Evolutionary conservation across 164 flowering plant species (phyloP).

Genomic region (Tetracentron sinense): DNA sequence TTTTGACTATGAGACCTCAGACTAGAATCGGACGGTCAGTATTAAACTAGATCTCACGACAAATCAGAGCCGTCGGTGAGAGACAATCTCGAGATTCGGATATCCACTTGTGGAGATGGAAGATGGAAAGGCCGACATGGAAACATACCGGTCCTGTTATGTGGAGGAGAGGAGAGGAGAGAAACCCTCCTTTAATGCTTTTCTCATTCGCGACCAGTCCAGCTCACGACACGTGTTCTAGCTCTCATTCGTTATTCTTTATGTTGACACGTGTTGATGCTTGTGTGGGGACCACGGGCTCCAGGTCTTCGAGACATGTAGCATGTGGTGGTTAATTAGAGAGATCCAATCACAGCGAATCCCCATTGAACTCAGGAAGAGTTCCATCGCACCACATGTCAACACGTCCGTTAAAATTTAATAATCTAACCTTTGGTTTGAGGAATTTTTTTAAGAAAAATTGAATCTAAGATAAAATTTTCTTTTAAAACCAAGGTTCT

Average conservation of each 20-base stretch:
- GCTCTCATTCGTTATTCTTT: not conserved
- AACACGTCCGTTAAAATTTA: no score
- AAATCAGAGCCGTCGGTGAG: not conserved
- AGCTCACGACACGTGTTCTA: slow-evolving; percentile 7
- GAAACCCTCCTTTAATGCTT: slow-evolving; percentile 1
- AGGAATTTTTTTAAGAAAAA: no score
- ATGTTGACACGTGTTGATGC: not conserved
- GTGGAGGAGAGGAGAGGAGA: not conserved
- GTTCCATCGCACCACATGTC: no score
- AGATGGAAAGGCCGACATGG: not conserved
- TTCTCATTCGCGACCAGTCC: slow-evolving; percentile 10
- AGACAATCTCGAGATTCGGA: not conserved
- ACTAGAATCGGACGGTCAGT: not conserved
- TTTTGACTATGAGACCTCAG: not conserved
- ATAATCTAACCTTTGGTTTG: no score
- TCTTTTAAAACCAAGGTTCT: no score
- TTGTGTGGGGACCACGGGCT: not conserved
- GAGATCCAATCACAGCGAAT: no score
- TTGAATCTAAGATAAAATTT: no score
- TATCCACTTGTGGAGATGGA: not conserved
- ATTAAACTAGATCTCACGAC: not conserved
- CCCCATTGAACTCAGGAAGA: no score
- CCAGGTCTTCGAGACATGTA: not conserved
- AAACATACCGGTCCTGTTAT: not conserved
- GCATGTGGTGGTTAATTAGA: slow-evolving; percentile 12